phyloP scores from a whole-genome alignment of 2,329 filamentous ascomycete genomes.

The Coniochaeta pulveracea region DNA sequence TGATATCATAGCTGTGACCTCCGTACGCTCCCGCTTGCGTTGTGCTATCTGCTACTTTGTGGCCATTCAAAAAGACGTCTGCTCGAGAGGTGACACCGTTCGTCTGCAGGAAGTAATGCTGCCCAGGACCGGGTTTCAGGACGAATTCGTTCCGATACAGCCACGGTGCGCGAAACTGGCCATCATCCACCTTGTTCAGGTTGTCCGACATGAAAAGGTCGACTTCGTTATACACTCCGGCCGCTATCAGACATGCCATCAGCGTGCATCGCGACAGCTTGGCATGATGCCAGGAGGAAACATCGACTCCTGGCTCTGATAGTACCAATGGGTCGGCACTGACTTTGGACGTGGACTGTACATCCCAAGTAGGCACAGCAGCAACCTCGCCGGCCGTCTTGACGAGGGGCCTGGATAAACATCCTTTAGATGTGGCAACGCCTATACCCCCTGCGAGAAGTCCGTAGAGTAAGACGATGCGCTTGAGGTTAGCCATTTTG shows the following conservation, averaged over 20 bases:
- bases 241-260: slow-evolving; percentile 44
- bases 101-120: slow-evolving; percentile 41
- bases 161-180: slow-evolving; percentile 43
- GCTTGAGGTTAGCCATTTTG: no score
- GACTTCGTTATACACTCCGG: slow-evolving; percentile 28
- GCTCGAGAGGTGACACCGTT: slow-evolving; percentile 49
- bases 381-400: slow-evolving; percentile 16
- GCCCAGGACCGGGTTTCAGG: slow-evolving; percentile 18
- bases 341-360: slow-evolving; percentile 30
- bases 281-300: slow-evolving; percentile 38
- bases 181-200: slow-evolving; percentile 24
- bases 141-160: slow-evolving; percentile 44
- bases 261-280: slow-evolving; percentile 36
- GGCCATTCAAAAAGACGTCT: slow-evolving; percentile 49
- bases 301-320: slow-evolving; percentile 31
- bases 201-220: slow-evolving; percentile 45
- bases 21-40: slow-evolving; percentile 44
- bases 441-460: slow-evolving; percentile 1
- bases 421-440: no score
- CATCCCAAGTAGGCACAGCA: slow-evolving; percentile 32
- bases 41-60: slow-evolving; percentile 32
- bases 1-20: slow-evolving; percentile 44
- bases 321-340: slow-evolving; percentile 23
- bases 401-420: slow-evolving; percentile 8
- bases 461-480: neutral